Percentiles rank a stretch among this genome's conserved stretches.
Evolutionary conservation across 805 yeast genomes (phyloP).

Genomic region (Teunomyces aglyptinius): DNA sequence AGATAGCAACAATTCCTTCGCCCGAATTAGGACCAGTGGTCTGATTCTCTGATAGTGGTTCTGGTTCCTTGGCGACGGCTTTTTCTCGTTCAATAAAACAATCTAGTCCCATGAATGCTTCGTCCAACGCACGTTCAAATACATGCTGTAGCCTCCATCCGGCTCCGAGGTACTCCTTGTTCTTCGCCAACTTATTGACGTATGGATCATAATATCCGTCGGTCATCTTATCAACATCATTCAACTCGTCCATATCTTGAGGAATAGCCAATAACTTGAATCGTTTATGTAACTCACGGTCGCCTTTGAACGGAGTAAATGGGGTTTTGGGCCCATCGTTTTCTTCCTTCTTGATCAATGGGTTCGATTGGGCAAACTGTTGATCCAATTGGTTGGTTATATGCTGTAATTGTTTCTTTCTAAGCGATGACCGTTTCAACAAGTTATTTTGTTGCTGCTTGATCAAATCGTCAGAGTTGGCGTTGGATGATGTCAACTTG

Average conservation of each 20-base stretch:
- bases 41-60: neutral
- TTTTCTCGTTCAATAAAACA: constrained; percentile 62
- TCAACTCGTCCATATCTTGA: constrained; percentile 20
- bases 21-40: neutral
- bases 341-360: constrained; percentile 23
- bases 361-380: constrained; percentile 31
- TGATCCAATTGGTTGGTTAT: constrained; percentile 56
- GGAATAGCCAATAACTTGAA: constrained; percentile 45
- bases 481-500: constrained; percentile 29
- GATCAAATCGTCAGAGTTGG: constrained; percentile 37
- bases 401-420: constrained; percentile 58
- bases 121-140: constrained; percentile 74
- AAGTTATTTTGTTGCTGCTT: constrained; percentile 38
- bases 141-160: constrained; percentile 76
- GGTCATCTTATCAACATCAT: constrained; percentile 41
- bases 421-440: constrained; percentile 60
- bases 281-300: constrained; percentile 55
- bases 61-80: constrained; percentile 2
- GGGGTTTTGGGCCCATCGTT: constrained; percentile 44
- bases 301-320: constrained; percentile 94
- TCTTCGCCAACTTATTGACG: constrained; percentile 50
- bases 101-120: constrained; percentile 87
- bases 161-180: constrained; percentile 73
- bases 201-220: constrained; percentile 45
- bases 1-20: neutral